Base-by-base conservation (phyloP, 1,284 basidiomycete species). In the Thecaphora thlaspeos region DNA sequence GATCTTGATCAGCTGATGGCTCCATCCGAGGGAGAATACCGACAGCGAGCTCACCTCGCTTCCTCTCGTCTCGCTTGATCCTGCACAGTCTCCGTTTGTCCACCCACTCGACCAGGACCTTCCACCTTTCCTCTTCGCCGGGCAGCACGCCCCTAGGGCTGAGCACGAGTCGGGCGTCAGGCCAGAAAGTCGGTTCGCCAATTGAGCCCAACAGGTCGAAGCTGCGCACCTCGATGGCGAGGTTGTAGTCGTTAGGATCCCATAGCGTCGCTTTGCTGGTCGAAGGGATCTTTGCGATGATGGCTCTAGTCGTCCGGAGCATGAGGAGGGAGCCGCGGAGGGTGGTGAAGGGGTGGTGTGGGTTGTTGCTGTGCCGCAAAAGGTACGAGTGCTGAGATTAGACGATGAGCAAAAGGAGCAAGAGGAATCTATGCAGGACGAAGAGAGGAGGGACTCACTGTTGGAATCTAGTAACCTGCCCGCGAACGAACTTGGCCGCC, bases 281-380 rank as follows among this genome's bases (percentile, higher is more conserved):
- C 18, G 1, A 49, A 41, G 11, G 30, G 0, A 65, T 48, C 11
- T 36, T 30, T 1, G 36, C 41, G 0, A 65, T 50, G 1, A 48
- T 50, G 12, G 55, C 32, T 2, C 51, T 18, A 1, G 59, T 37
- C 18, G 51, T 23, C 8, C 51, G 57, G 2, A 65, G 41, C 12
- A 48, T 65, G 10, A 65, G 9, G 11, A 65, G 45, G 0, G 62
- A 48, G 1, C 62, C 62, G 36, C 51, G 56, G 21, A 65, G 47
- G 17, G 54, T 42, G 10, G 62, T 65, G 32, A 65, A 57, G 2
- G 51, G 34, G n/a, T 51, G 21, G 2, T 42, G 12, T 17, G 48
- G 30, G 30, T 32, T 18, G 1, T 12, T 2, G 23, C 38, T 40
- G 38, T 19, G 3, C 8, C 18, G 37, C 37, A 17, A 34, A 34